phyloP scores from a whole-genome alignment of 495 filamentous ascomycete genomes.

The Aspergillus kassunensis region DNA sequence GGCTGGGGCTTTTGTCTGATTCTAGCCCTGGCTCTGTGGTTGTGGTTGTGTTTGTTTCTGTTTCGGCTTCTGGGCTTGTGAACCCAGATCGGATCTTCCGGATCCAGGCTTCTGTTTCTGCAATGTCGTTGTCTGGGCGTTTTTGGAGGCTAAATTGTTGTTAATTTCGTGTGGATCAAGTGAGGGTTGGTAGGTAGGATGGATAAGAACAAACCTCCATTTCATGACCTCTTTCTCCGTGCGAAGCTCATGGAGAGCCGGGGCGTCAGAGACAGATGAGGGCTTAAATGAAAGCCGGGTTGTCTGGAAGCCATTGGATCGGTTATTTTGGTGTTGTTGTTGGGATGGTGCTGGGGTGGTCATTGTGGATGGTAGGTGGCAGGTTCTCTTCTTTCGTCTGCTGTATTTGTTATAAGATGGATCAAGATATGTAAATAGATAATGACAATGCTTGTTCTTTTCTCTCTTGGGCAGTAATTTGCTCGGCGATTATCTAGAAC shows the following conservation, averaged over 20 bases:
- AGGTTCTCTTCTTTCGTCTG: no score
- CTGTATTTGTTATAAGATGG: no score
- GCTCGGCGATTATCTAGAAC: no score
- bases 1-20: no score
- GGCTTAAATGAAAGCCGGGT: constrained; percentile 11
- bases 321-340: no score
- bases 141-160: background rate
- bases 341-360: no score
- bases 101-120: constrained; percentile 7
- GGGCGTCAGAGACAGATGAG: constrained; percentile 3
- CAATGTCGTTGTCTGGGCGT: background rate
- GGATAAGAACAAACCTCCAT: constrained; percentile 7
- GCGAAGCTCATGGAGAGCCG: constrained; percentile 6
- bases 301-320: background rate
- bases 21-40: no score
- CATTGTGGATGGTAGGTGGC: no score
- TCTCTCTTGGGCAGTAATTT: no score
- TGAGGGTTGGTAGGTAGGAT: background rate
- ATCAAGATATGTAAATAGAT: no score
- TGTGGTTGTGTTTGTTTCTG: background rate
- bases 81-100: background rate
- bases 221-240: constrained; percentile 10
- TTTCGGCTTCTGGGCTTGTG: background rate
- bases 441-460: no score
- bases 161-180: background rate